Percentiles rank a stretch among this genome's conserved stretches.
phyloP scores from a whole-genome alignment of 345 rosid species.

The Jatropha curcas region DNA sequence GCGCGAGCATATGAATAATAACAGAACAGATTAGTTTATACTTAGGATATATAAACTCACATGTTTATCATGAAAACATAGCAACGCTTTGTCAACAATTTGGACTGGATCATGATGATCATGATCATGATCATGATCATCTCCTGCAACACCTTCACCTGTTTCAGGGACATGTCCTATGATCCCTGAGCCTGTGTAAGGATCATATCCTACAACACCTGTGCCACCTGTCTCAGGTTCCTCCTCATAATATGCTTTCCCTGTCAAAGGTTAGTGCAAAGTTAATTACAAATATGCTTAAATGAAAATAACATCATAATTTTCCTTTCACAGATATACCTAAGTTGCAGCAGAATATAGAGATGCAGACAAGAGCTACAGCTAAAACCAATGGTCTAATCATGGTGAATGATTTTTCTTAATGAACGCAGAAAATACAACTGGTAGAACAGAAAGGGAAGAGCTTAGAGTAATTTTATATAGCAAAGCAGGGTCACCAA shows the following conservation, averaged over 20 bases:
- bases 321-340: constrained; percentile 31
- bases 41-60: constrained; percentile 32
- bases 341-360: constrained; percentile 35
- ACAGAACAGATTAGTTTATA: no score
- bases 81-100: constrained; percentile 68
- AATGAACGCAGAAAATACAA: constrained; percentile 20
- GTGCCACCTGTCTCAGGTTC: constrained; percentile 13
- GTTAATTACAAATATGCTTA: no score
- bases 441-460: constrained; percentile 16
- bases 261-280: constrained; percentile 36
- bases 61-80: constrained; percentile 65
- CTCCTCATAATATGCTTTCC: constrained; percentile 32
- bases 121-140: no score
- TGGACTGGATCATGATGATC: constrained; percentile 56
- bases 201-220: neutral
- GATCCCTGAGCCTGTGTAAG: neutral
- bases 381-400: constrained; percentile 31
- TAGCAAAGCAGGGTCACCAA: constrained; percentile 9
- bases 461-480: constrained; percentile 29
- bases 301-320: no score
- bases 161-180: neutral
- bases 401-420: constrained; percentile 29
- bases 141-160: constrained; percentile 3
- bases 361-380: constrained; percentile 24
- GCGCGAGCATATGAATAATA: neutral